Evolutionary conservation across 1,284 basidiomycete genomes (phyloP).

Genomic region (Inonotus hispidus): DNA sequence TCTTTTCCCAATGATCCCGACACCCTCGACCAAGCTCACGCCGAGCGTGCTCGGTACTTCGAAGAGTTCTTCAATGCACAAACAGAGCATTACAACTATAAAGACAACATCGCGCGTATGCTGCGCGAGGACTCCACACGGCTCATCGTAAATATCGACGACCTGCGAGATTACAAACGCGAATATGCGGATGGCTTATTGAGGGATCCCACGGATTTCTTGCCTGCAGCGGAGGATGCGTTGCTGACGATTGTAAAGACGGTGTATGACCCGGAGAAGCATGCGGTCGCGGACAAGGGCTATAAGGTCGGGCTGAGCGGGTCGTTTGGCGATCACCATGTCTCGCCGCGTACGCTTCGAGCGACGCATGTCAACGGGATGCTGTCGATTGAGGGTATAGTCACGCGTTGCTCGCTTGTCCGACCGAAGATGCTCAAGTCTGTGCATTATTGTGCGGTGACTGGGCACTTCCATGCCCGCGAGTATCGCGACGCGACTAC

Average conservation of each 20-base stretch:
- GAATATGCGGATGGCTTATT: constrained; percentile 80
- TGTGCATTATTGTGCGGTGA: constrained; percentile 91
- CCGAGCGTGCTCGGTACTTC: constrained; percentile 74
- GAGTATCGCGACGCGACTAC: constrained; percentile 93
- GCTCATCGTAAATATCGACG: constrained; percentile 95
- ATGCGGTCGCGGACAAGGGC: constrained; percentile 74
- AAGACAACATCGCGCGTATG: constrained; percentile 82
- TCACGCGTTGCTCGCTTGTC: constrained; percentile 96
- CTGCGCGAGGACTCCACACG: constrained; percentile 81
- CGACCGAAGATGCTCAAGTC: constrained; percentile 98
- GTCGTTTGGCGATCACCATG: constrained; percentile 98
- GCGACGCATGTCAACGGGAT: constrained; percentile 90
- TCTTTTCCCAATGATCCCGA: constrained; percentile 54
- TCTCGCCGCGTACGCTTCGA: constrained; percentile 89
- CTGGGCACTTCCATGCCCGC: constrained; percentile 79
- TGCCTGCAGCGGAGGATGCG: constrained; percentile 92
- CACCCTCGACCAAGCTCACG: constrained; percentile 66
- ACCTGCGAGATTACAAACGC: constrained; percentile 91
- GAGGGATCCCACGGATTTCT: constrained; percentile 82
- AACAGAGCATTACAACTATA: constrained; percentile 77
- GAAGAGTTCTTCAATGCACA: constrained; percentile 85
- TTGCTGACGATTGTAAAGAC: constrained; percentile 72
- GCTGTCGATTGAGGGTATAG: constrained; percentile 97
- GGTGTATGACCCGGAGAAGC: constrained; percentile 76
- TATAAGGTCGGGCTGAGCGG: constrained; percentile 93